These are phyloP conservation scores for Bipolaris oryzae DNA, from an alignment of 2,329 filamentous ascomycete species.

Conservation along the genomic window DNA sequence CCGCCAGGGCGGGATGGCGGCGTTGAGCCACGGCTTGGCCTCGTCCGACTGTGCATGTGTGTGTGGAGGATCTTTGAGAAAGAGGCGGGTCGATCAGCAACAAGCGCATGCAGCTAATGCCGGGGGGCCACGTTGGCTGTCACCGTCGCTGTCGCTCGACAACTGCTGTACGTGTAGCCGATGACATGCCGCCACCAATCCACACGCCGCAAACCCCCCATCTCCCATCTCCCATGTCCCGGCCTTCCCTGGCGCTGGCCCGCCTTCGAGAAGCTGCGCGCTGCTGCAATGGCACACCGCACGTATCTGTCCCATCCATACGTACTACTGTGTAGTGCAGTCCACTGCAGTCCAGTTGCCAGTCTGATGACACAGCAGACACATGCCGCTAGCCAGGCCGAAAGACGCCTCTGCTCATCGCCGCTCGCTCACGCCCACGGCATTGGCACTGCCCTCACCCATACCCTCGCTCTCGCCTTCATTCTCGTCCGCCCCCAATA, in stretches of 20 bases:
- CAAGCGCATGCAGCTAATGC: slow-evolving; percentile 49
- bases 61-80: slow-evolving; percentile 46
- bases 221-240: no score
- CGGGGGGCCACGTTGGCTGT: slow-evolving; percentile 48
- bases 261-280: slow-evolving; percentile 28
- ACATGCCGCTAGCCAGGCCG: not conserved
- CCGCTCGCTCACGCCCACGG: not conserved
- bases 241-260: slow-evolving; percentile 3
- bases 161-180: slow-evolving; percentile 22
- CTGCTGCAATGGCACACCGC: slow-evolving; percentile 8
- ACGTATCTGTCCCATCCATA: not conserved
- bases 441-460: not conserved
- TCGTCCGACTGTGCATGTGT: slow-evolving; percentile 42
- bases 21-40: slow-evolving; percentile 44
- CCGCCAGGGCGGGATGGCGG: slow-evolving; percentile 45
- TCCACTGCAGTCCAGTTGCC: not conserved
- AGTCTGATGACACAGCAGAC: slow-evolving; percentile 24
- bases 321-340: no score
- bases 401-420: not conserved
- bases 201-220: slow-evolving; percentile 1
- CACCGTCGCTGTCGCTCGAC: slow-evolving; percentile 20
- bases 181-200: slow-evolving; percentile 27
- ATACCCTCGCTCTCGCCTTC: not conserved
- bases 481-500: not conserved
- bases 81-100: slow-evolving; percentile 49